Conservation (phyloP, 192 early-diverging fungal genomes). For the Backusella morwellensis region DNA sequence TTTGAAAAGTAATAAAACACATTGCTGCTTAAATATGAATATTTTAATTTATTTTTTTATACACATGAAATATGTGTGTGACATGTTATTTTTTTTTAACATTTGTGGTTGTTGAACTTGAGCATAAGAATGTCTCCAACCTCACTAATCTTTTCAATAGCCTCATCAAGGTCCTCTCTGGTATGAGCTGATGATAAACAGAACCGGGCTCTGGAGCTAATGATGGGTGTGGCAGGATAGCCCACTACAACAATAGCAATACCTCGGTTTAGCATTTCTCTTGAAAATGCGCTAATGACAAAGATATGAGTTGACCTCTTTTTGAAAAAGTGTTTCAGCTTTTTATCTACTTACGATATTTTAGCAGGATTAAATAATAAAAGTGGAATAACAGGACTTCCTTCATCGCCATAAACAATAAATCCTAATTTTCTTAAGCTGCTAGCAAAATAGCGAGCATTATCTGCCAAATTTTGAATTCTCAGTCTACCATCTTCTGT, state of each 20-base stretch:
- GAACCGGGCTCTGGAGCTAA: slow-evolving; percentile 91
- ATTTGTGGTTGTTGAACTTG: slow-evolving; percentile 39
- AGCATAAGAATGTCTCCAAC: slow-evolving; percentile 72
- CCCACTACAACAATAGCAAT: slow-evolving; percentile 97
- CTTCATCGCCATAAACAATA: slow-evolving; percentile 78
- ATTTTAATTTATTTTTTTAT: not conserved
- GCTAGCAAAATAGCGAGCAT: slow-evolving; percentile 72
- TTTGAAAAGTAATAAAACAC: too few relatives aligned
- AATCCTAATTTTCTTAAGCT: slow-evolving; percentile 77
- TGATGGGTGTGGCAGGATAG: slow-evolving; percentile 97
- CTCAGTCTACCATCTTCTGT: slow-evolving; percentile 73
- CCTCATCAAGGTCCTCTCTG: slow-evolving; percentile 75
- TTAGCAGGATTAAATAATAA: slow-evolving; percentile 86
- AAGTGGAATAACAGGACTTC: slow-evolving; percentile 81
- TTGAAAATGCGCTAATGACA: slow-evolving; percentile 74
- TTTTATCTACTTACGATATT: slow-evolving; percentile 50
- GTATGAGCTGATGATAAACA: slow-evolving; percentile 95
- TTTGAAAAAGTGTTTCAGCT: not conserved
- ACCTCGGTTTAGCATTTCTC: slow-evolving; percentile 80
- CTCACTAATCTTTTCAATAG: slow-evolving; percentile 67
- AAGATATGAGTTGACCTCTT: not conserved
- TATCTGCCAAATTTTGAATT: slow-evolving; percentile 76
- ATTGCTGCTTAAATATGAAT: not conserved
- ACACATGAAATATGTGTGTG: not conserved
- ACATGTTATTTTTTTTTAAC: not conserved